These are phyloP conservation scores for Neurospora sp. DNA, from an alignment of 495 filamentous ascomycete genomes.

Conservation along the genomic window DNA sequence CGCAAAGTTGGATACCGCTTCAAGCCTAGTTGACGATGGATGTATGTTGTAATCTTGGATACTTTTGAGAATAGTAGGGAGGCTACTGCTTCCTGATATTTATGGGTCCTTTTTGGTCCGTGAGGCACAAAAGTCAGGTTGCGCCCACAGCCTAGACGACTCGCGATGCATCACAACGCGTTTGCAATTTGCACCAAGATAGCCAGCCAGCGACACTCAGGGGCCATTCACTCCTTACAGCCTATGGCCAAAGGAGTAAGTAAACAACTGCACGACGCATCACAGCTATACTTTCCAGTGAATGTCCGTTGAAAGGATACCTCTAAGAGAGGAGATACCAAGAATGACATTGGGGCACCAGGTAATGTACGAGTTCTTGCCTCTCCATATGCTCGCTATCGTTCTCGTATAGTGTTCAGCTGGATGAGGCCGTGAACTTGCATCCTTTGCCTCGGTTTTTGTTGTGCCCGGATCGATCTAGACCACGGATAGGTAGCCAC, in stretches of 20 bases:
- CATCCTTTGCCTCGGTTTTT: not conserved
- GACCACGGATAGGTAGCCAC: not conserved
- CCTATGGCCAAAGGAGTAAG: not conserved
- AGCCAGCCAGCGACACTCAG: not conserved
- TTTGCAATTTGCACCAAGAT: not conserved
- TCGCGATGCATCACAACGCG: not conserved
- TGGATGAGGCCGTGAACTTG: not conserved
- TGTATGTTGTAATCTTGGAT: not conserved
- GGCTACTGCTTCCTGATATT: not conserved
- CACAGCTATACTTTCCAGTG: not conserved
- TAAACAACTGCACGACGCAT: not conserved
- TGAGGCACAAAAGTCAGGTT: not conserved
- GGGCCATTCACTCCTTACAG: not conserved
- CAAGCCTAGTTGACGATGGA: not conserved
- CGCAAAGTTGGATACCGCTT: not conserved
- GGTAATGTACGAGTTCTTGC: not conserved
- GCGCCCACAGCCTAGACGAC: not conserved
- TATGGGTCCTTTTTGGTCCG: not conserved
- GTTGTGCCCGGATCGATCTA: not conserved
- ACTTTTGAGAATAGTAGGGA: not conserved
- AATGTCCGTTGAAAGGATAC: not conserved
- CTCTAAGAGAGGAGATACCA: not conserved
- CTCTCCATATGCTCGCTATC: not conserved
- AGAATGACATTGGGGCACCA: not conserved
- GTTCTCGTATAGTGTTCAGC: not conserved